A percentile compares a stretch with the other conserved stretches of the same genome.
These are phyloP conservation scores for Termitomyces sp. DNA, from an alignment of 768 basidiomycete genomes.

Conservation along the genomic window DNA sequence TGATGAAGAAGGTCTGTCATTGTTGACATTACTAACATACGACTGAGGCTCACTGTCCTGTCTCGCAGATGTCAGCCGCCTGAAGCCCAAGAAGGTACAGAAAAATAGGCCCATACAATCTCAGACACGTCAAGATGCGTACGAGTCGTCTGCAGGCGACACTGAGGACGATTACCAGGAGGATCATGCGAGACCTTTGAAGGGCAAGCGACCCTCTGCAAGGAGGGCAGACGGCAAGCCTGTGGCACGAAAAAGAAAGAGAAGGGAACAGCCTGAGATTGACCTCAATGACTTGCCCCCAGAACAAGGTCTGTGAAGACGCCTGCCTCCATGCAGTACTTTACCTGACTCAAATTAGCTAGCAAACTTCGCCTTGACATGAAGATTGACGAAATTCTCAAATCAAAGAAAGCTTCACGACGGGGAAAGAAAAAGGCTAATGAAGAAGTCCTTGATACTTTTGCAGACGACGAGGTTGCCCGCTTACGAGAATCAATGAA, in stretches of 20 bases:
- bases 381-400: slow-evolving; percentile 83
- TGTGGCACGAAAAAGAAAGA: slow-evolving; percentile 45
- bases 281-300: slow-evolving; percentile 67
- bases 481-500: slow-evolving; percentile 88
- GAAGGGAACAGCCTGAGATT: slow-evolving; percentile 53
- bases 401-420: slow-evolving; percentile 64
- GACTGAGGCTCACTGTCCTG: not conserved
- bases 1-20: slow-evolving; percentile 50
- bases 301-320: slow-evolving; percentile 56
- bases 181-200: slow-evolving; percentile 18
- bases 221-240: slow-evolving; percentile 24
- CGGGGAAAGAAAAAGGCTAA: slow-evolving; percentile 71
- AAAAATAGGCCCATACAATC: slow-evolving; percentile 23
- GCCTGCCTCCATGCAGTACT: not conserved
- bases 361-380: slow-evolving; percentile 74
- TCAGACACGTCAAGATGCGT: slow-evolving; percentile 46
- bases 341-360: slow-evolving; percentile 34
- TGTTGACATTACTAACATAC: not conserved
- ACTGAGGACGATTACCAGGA: slow-evolving; percentile 49
- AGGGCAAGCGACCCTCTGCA: slow-evolving; percentile 24
- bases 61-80: slow-evolving; percentile 34
- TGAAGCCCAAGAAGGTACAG: slow-evolving; percentile 32
- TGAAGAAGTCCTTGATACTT: slow-evolving; percentile 78
- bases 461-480: slow-evolving; percentile 88
- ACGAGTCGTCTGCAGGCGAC: slow-evolving; percentile 38